Evolutionary conservation across 2,329 filamentous ascomycete genomes (phyloP).

Genomic region (Ceratocystis ficicola): DNA sequence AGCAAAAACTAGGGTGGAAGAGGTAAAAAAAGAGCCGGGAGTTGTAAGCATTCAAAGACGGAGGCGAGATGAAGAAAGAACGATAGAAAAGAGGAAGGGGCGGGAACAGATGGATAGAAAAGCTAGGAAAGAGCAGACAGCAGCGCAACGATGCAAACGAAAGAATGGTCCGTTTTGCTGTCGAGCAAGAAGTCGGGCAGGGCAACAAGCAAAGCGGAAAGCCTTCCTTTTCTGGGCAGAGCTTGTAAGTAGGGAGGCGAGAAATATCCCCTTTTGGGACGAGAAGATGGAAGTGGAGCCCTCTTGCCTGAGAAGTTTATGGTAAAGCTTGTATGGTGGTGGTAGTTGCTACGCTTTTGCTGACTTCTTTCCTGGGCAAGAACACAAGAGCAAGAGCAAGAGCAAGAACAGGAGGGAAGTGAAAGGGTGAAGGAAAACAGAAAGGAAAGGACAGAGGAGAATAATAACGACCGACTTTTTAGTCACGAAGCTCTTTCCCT

Average conservation of each 20-base stretch:
- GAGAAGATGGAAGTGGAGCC: not conserved
- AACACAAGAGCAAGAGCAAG: not conserved
- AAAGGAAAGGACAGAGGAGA: slow-evolving; percentile 12
- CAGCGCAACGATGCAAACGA: slow-evolving; percentile 17
- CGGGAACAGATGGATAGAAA: not conserved
- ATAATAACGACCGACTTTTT: slow-evolving; percentile 12
- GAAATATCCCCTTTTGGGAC: not conserved
- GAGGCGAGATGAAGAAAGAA: slow-evolving; percentile 14
- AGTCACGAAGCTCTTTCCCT: slow-evolving; percentile 2
- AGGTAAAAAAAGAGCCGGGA: not conserved
- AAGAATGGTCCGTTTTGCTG: slow-evolving; percentile 4
- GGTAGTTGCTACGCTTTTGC: not conserved
- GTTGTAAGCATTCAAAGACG: not conserved
- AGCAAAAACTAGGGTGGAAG: not conserved
- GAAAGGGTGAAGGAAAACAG: slow-evolving; percentile 5
- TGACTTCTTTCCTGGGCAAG: not conserved
- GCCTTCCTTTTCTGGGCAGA: not conserved
- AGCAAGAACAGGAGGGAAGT: not conserved
- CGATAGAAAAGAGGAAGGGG: not conserved
- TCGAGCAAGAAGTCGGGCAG: not conserved
- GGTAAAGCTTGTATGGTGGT: not conserved
- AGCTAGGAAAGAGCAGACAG: not conserved
- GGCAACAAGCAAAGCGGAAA: slow-evolving; percentile 1
- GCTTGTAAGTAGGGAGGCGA: not conserved
- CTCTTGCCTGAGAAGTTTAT: not conserved